Base-by-base conservation (phyloP, 2,329 filamentous ascomycete species). In the Aspergillus latus region DNA sequence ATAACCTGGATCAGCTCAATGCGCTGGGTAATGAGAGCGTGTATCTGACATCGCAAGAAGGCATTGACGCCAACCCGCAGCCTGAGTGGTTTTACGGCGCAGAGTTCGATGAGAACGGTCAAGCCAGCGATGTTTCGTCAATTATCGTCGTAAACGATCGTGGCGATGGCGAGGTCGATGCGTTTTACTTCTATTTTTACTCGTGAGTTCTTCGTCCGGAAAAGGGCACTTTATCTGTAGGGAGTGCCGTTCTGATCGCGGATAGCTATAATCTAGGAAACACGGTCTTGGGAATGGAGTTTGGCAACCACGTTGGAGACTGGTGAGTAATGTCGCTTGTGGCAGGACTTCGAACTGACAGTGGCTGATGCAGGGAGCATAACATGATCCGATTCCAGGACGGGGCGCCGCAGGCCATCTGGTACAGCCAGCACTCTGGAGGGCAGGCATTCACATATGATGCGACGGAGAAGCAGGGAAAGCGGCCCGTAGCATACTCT, bases 351-450 rank as follows among this genome's bases (percentile, higher is more conserved):
- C 10, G 37, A 40, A 9, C 32, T 49, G 6, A 47, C 8, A 28
- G 42, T 44, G 26, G 28, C 15, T 29, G 9, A 42, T 59, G 66
- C 40, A 81, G 80, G 84, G 85, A 88, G 66, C 84, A 88, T 68
- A 85, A 82, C 53, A 86, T 87, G 84, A 76, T 89, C 32, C 84
- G 86, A 9, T 89, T 89, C 69, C 50, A 74, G 13, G 75, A 85
- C 52, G 82, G 82, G 8, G 59, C 64, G 1, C 86, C 86, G 0
- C 69, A 78, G 59, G 74, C 78, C 1, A 68, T 88, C 10, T 88
- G 84, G 83, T 88, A 80, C 65, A 83, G 80, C 51, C 85, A 88
- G 65, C 86, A 88, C 67, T 71, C 76, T 30, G 78, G 80, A 59
- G 86, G 86, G 4, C 76, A 88, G 68, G 85, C 86, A 1, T 88